Evolutionary conservation across 176 grass and related monocot genomes (phyloP).

Genomic region (Aegilops speltoides): DNA sequence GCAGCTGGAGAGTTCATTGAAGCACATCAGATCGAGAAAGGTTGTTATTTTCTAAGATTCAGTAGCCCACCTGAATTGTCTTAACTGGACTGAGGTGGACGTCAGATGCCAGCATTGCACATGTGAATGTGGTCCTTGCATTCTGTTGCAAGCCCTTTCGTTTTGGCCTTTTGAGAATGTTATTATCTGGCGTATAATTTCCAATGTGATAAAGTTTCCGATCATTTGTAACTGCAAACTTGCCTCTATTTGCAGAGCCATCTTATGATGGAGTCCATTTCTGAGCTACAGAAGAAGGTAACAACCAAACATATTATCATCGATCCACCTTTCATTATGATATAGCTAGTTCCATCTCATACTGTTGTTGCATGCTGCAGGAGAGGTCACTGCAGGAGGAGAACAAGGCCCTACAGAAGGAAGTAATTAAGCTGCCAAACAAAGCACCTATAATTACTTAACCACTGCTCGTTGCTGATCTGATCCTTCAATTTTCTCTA

Average conservation of each 20-base stretch:
- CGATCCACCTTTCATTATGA: neutral
- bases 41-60: slow-evolving; percentile 34
- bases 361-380: slow-evolving; percentile 44
- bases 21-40: slow-evolving; percentile 80
- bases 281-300: slow-evolving; percentile 72
- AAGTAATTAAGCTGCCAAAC: slow-evolving; percentile 59
- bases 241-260: slow-evolving; percentile 48
- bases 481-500: slow-evolving; percentile 28
- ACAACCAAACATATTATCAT: neutral
- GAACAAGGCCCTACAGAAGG: slow-evolving; percentile 72
- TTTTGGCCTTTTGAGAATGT: neutral
- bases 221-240: neutral
- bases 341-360: neutral
- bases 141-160: neutral
- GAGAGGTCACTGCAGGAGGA: slow-evolving; percentile 72
- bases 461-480: neutral
- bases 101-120: neutral
- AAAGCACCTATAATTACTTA: neutral
- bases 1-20: slow-evolving; percentile 71
- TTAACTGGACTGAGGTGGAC: neutral
- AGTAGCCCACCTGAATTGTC: neutral
- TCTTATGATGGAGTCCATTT: slow-evolving; percentile 61
- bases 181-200: neutral
- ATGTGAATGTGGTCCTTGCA: neutral
- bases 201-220: neutral